Conservation (phyloP, 2,329 filamentous ascomycete species). For the Ceratocystis lukuohia region DNA sequence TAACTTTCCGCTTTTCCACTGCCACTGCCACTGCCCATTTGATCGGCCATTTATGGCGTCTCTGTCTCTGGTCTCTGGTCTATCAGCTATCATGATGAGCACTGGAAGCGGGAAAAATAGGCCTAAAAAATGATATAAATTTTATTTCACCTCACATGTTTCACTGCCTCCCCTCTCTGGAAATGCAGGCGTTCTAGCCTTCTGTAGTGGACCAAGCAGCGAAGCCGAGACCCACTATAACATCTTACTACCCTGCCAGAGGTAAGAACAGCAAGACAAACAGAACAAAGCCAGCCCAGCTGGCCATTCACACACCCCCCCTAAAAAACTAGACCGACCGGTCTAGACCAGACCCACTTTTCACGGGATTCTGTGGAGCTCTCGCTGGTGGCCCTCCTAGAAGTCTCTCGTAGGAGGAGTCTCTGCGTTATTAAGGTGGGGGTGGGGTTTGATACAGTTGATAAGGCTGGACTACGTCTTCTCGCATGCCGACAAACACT, state of each 20-base stretch:
- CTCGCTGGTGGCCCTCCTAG: neutral
- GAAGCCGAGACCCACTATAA: neutral
- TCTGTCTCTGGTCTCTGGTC: no score
- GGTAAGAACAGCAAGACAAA: neutral
- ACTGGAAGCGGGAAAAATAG: no score
- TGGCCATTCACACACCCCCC: neutral
- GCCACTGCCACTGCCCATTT: no score
- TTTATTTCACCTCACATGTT: no score
- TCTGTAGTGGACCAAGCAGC: neutral
- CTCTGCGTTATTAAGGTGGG: neutral
- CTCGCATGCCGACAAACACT: neutral
- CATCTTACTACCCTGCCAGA: neutral
- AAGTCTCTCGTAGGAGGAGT: no score
- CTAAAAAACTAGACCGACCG: neutral
- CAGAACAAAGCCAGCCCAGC: neutral
- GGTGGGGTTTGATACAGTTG: neutral
- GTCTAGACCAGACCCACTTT: neutral
- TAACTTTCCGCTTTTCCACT: no score
- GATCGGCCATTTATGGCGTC: no score
- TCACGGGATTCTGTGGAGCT: neutral
- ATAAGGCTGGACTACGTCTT: neutral
- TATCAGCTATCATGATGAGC: no score
- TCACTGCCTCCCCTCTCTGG: neutral
- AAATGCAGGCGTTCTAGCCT: neutral
- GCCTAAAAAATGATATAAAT: no score